phyloP scores from a whole-genome alignment of 345 rosid genomes.

The Erodium maritimum region DNA sequence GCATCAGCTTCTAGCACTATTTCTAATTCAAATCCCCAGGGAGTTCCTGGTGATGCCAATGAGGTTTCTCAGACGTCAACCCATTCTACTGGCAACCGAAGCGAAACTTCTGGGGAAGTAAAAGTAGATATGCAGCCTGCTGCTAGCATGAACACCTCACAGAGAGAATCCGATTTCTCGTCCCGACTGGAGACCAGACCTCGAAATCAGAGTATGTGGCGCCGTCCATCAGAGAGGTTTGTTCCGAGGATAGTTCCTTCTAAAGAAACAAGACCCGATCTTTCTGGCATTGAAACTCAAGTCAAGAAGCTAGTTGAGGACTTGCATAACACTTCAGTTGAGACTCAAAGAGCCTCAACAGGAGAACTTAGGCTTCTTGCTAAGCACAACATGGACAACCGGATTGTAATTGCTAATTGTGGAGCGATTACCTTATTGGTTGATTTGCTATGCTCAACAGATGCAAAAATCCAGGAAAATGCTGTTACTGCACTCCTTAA shows the following conservation, averaged over 20 bases:
- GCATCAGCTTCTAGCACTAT: conserved; percentile 43
- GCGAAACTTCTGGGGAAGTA: conserved; percentile 73
- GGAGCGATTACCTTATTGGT: conserved; percentile 62
- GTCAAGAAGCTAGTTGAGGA: conserved; percentile 61
- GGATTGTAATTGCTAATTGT: conserved; percentile 61
- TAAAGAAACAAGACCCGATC: conserved; percentile 62
- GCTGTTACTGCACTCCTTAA: conserved; percentile 90
- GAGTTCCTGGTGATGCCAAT: conserved; percentile 34
- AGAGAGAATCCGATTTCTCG: conserved; percentile 47
- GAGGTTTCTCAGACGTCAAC: conserved; percentile 49
- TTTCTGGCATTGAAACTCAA: conserved; percentile 56
- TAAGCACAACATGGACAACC: conserved; percentile 63
- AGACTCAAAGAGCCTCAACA: conserved; percentile 53
- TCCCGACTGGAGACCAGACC: conserved; percentile 42
- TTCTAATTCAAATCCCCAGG: conserved; percentile 38
- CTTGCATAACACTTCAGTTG: conserved; percentile 41
- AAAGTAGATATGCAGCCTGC: conserved; percentile 39
- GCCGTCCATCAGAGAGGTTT: conserved; percentile 59
- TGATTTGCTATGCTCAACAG: conserved; percentile 44
- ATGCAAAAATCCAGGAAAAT: conserved; percentile 51
- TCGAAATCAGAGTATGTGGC: conserved; percentile 53
- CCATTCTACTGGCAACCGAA: conserved; percentile 47
- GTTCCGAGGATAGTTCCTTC: conserved; percentile 65
- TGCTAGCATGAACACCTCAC: conserved; percentile 23
- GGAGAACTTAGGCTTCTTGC: conserved; percentile 57